Evolutionary conservation across 306 rosid genomes (phyloP), one percentile per base, ranked within the genome.

Genomic region (Vigna angularis): DNA sequence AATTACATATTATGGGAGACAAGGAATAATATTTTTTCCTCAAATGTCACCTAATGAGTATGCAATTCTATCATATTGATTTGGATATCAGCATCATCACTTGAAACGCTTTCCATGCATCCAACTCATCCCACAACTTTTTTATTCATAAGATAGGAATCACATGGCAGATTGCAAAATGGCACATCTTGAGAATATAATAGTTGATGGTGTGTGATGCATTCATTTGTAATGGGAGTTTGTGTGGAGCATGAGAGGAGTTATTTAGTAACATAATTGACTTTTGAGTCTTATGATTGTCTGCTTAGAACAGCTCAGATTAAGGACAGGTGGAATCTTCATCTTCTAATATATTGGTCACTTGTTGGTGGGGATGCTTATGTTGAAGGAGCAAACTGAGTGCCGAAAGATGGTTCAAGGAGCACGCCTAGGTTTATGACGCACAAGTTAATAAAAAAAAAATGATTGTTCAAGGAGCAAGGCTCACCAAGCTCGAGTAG

Each of bases 161-260:
- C n/a, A 9, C 85, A 68, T 55, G 55, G 58, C 17, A 17, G 73
- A 26, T 73, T 22, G 22, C 17, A 15, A 67, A 68, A 24, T 70
- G 52, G 72, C 68, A 62, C 78, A 62, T 81, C 75, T 73, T 38
- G 62, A 45, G 5, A 17, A 78, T 81, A 78, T 56, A 73, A 55
- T 68, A 69, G 50, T 70, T 24, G 16, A 32, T 52, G 24, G 3
- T 24, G n/a, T 16, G 49, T 12, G 49, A 14, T 55, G 64, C 64
- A 34, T 45, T 26, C 72, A 77, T 78, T 36, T 6, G 72, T 45
- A 55, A 61, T 34, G 10, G 16, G 59, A 75, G 79, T 17, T 48
- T 71, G 42, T 79, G 66, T 79, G 48, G 36, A 67, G 66, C 40
- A 50, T 11, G 62, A 51, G 42, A 72, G 74, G 22, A 63, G 78